Conservation (phyloP, 495 filamentous ascomycete species). For the Daldinia loculata region DNA sequence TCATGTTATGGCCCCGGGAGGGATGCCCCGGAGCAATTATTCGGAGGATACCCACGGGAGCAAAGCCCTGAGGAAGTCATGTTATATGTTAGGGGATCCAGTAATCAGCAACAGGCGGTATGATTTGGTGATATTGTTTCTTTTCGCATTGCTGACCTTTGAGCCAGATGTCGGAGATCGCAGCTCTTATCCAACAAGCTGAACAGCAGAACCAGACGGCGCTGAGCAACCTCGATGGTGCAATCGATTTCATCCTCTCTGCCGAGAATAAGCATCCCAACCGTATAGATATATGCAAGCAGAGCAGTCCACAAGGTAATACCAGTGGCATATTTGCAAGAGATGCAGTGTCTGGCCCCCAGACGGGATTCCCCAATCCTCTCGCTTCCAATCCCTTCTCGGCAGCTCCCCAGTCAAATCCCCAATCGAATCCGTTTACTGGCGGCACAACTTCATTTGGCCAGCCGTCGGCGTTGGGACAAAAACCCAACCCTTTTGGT, state of each 20-base stretch:
- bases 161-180: constrained; percentile 66
- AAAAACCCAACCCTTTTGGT: constrained; percentile 53
- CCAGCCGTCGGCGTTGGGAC: constrained; percentile 53
- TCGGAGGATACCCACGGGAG: constrained; percentile 80
- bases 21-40: constrained; percentile 78
- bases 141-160: constrained; percentile 14
- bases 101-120: constrained; percentile 71
- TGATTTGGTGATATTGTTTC: constrained; percentile 11
- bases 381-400: constrained; percentile 48
- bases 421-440: constrained; percentile 40
- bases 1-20: constrained; percentile 79
- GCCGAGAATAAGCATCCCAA: constrained; percentile 81
- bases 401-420: constrained; percentile 43
- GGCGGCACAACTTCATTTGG: constrained; percentile 51
- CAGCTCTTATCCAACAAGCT: constrained; percentile 64
- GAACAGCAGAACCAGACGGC: constrained; percentile 73
- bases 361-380: constrained; percentile 38
- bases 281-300: constrained; percentile 73
- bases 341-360: constrained; percentile 19
- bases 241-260: constrained; percentile 74
- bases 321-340: constrained; percentile 42
- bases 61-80: constrained; percentile 86
- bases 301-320: constrained; percentile 48
- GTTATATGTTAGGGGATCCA: constrained; percentile 68
- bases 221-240: constrained; percentile 72